Base-by-base conservation (phyloP, 1,284 basidiomycete species). In the Coniferiporia weirii region DNA sequence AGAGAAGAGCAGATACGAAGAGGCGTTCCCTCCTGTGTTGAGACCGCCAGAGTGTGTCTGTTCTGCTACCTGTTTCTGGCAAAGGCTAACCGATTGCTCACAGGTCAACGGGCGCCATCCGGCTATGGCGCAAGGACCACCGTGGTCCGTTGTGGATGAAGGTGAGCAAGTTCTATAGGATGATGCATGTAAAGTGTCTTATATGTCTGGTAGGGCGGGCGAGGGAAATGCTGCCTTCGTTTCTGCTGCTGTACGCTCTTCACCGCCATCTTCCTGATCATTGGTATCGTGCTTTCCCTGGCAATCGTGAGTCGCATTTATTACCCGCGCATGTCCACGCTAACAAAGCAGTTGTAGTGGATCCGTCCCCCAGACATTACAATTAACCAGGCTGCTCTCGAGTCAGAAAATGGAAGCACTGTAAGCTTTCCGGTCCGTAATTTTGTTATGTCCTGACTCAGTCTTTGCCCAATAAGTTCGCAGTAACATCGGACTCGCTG, bases 221-320 rank as follows among this genome's bases (percentile, higher is more conserved):
- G 82, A 61, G 76, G 73, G 45, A 70, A 79, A 36, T 86, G 84
- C 67, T 71, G 81, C 43, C 82, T 84, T 51, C 71, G 88, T 62
- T 85, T 89, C 69, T 85, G 80, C 69, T 87, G 85, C 66, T 91
- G 88, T 70, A 82, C 83, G 9, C 61, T 90, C 34, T 76, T 89
- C 79, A 80, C 80, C n/a, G 67, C 74, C 32, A 59, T 87, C 36
- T 81, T 90, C 68, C 66, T 92, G 34, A 66, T 91, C 50, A 67
- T 91, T 62, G 82, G 87, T 73, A 82, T 93, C 52, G 64, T 91
- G 15, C 76, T 94, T 19, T 75, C 89, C 0, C 78, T 94, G 44
- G 79, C 81, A 6, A 68, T 94, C 71, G 92, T 94, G 67, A 71
- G 83, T 75, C 10, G 2, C 17, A 32, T 53, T 54, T 27, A 45